These are phyloP conservation scores for Pichia norvegensis DNA, from an alignment of 1,139 yeast genomes.

Conservation along the genomic window DNA sequence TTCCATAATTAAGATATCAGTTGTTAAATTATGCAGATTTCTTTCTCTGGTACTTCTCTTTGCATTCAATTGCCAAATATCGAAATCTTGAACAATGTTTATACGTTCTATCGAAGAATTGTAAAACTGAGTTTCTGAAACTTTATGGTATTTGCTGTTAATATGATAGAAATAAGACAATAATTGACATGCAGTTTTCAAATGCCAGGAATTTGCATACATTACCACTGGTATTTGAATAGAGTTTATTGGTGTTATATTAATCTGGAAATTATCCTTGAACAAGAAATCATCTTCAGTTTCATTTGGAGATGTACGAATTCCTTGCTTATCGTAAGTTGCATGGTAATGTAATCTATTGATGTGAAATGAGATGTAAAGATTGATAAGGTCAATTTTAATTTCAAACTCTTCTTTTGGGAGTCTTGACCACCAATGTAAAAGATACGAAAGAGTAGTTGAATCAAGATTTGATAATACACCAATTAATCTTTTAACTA, in stretches of 20 bases:
- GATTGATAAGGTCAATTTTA: constrained; percentile 50
- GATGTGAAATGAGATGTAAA: constrained; percentile 59
- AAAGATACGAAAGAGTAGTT: constrained; percentile 37
- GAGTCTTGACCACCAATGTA: constrained; percentile 51
- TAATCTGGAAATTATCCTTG: constrained; percentile 14
- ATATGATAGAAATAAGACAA: constrained; percentile 50
- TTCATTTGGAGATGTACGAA: constrained; percentile 4
- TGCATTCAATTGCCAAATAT: constrained; percentile 55
- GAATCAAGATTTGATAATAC: constrained; percentile 47
- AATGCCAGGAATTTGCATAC: constrained; percentile 79
- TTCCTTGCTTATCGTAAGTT: constrained; percentile 2
- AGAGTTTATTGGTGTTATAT: neutral
- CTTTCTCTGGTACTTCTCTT: constrained; percentile 14
- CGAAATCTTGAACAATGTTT: constrained; percentile 71
- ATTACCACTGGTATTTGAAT: constrained; percentile 48
- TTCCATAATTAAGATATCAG: constrained; percentile 38
- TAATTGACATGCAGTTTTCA: constrained; percentile 56
- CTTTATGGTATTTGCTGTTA: constrained; percentile 31
- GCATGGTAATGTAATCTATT: constrained; percentile 24
- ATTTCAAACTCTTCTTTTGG: constrained; percentile 34
- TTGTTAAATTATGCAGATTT: constrained; percentile 30
- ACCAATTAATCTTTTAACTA: constrained; percentile 61
- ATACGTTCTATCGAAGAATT: constrained; percentile 77
- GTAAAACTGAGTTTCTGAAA: constrained; percentile 56
- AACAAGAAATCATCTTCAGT: constrained; percentile 25